phyloP scores from a whole-genome alignment of 805 yeast species.

The Kregervanrija pseudodelftensis region DNA sequence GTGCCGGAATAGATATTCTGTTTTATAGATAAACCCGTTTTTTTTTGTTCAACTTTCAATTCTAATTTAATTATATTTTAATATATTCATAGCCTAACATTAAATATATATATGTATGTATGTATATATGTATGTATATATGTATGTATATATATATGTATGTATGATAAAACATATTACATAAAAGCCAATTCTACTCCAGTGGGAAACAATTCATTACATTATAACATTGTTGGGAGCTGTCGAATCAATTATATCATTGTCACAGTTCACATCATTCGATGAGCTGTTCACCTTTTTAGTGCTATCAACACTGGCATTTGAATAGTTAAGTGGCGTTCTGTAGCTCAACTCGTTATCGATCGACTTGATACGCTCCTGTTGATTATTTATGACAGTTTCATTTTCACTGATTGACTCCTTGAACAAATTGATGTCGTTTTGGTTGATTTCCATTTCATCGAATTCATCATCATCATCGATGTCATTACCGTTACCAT shows the following conservation, averaged over 20 bases:
- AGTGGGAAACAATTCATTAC: conserved; percentile 4
- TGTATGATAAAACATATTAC: not conserved
- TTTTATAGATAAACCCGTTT: not conserved
- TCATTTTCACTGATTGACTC: conserved; percentile 55
- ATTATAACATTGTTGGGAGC: conserved; percentile 30
- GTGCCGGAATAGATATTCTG: not conserved
- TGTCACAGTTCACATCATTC: no score
- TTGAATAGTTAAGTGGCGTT: conserved; percentile 11
- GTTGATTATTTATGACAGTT: conserved; percentile 45
- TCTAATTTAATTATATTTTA: not conserved
- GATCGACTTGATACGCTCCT: conserved; percentile 36
- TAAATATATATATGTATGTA: no score
- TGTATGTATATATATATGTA: not conserved
- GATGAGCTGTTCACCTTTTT: no score
- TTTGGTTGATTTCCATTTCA: conserved; percentile 22
- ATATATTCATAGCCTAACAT: not conserved
- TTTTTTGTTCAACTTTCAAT: not conserved
- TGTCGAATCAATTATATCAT: conserved; percentile 20
- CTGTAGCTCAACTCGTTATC: conserved; percentile 42
- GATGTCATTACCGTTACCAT: conserved; percentile 3
- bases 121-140: no score
- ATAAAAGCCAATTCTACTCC: not conserved
- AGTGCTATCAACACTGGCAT: no score
- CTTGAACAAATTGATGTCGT: conserved; percentile 43
- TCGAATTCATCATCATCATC: conserved; percentile 33